Evolutionary conservation across 2,329 filamentous ascomycete genomes (phyloP), one percentile per base, ranked within the genome.

Genomic region (Aspergillus sp.): DNA sequence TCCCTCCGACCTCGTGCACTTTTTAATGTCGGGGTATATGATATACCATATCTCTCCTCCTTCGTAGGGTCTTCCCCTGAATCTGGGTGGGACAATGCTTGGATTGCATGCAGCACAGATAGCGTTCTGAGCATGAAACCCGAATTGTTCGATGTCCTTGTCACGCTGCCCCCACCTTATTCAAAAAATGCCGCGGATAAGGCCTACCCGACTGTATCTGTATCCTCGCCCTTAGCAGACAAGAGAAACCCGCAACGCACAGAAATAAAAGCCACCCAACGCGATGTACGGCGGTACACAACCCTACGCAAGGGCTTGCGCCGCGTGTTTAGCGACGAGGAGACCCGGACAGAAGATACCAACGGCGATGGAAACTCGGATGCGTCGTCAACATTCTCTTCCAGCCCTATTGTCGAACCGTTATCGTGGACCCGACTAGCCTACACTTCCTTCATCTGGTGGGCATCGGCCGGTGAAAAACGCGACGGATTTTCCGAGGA

Each of bases 61-160:
- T 82, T 97, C 5, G 80, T 81, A 74, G 48, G 79, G 77, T 69
- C 73, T 68, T 62, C 69, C 39, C 45, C 73, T 62, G 59, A 69
- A 62, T 56, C 68, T 47, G 68, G 73, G 57, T 51, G 59, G 46
- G 66, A 81, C 77, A 82, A 14, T 14, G 90, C 92, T 40, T 99
- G 93, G 92, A 88, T 96, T 58, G 95, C 93, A 12, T 97, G 93
- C 74, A 97, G 93, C 3, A 98, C 93, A 2, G 95, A 99, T 76
- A 93, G 90, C 69, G 95, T 99, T 58, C 82, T 99, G 14, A 87
- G 86, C 47, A 89, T 91, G 74, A 98, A 98, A 77, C 85, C 87
- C 51, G 84, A 89, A 2, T 84, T 99, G 2, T 98, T 92, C 81
- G 95, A 99, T 71, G 82, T 97, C 66, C 83, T 97, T 40, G 88